Evolutionary conservation across 257 asterid genomes (phyloP), one percentile per base, ranked within the genome.

Genomic region (Thymus quinquecostatus): DNA sequence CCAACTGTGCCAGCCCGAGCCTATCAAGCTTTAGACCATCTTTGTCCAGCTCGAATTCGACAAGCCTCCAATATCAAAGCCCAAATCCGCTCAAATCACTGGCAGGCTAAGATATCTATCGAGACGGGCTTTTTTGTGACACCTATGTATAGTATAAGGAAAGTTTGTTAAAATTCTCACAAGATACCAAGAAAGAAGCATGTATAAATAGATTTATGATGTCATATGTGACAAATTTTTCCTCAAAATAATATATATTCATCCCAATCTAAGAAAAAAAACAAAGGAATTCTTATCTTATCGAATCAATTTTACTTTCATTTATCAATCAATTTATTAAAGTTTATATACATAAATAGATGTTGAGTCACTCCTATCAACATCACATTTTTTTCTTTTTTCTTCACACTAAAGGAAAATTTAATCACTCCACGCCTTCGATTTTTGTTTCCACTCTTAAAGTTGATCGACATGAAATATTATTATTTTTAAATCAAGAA

Each of bases 351-450:
- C 2, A 7, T 41, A 53, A 54, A 58, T 54, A 50, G 5, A 30
- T 30, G 49, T 54, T 33, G 59, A 36, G 69, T 66, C 72, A 66
- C 53, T 64, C 34, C 60, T 32, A 54, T 64, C 66, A 27, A 60
- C 63, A 49, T 58, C 64, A 12, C 21, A 49, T 38, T 2, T 40
- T 14, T 41, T 21, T 21, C 21, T 21, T 21, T 21, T 21, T 21
- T 21, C 21, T 21, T 38, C 12, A 21, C 28, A 40, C 69, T 13
- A 33, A 21, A 13, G 14, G 27, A 11, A 71, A 38, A 7, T 60
- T 29, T 43, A 10, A 34, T 9, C n/a, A 59, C 70, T 67, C 55
- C 74, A 48, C 45, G 56, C 32, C 48, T 48, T 28, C 45, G 3
- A 29, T 55, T 67, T 1, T 66, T 34, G 8, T n/a, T 3, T 34